Percentiles rank a stretch among this genome's conserved stretches.
Evolutionary conservation across 139 green algal species (phyloP).

Genomic region (Chlamydomonas eustigma): DNA sequence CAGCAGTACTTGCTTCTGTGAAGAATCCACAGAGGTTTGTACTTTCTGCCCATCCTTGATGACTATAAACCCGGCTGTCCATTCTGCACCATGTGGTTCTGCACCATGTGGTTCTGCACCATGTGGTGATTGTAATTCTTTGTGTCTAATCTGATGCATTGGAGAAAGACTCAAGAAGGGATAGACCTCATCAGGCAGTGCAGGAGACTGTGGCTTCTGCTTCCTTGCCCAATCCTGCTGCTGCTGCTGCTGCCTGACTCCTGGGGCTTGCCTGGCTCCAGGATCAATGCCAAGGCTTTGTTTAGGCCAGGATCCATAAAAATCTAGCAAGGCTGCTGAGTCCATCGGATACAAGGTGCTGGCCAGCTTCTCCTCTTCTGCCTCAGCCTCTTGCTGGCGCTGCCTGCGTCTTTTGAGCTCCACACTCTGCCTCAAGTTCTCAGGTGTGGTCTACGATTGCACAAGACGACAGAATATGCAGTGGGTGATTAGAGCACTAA

Average conservation of each 20-base stretch:
- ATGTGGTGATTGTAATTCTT: too few species aligned
- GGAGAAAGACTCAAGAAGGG: too few species aligned
- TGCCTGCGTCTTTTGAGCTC: background rate
- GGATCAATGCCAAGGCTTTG: background rate
- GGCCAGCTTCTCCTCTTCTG: background rate
- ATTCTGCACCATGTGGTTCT: too few species aligned
- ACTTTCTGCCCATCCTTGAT: too few species aligned
- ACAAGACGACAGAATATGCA: background rate
- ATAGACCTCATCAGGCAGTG: too few species aligned
- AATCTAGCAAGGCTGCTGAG: background rate
- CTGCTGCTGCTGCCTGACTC: background rate
- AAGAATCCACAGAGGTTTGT: too few species aligned
- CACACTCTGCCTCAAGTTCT: background rate
- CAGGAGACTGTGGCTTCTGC: background rate
- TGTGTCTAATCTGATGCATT: too few species aligned
- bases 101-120: too few species aligned
- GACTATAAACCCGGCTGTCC: too few species aligned
- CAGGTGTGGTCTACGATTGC: background rate
- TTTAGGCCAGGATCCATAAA: background rate
- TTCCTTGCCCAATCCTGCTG: background rate
- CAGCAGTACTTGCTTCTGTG: too few species aligned
- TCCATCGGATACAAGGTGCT: background rate
- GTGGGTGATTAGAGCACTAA: too few species aligned
- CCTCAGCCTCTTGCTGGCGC: background rate
- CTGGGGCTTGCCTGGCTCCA: background rate